Conservation (phyloP, 1,284 basidiomycete genomes). For the Leccinum insigne region DNA sequence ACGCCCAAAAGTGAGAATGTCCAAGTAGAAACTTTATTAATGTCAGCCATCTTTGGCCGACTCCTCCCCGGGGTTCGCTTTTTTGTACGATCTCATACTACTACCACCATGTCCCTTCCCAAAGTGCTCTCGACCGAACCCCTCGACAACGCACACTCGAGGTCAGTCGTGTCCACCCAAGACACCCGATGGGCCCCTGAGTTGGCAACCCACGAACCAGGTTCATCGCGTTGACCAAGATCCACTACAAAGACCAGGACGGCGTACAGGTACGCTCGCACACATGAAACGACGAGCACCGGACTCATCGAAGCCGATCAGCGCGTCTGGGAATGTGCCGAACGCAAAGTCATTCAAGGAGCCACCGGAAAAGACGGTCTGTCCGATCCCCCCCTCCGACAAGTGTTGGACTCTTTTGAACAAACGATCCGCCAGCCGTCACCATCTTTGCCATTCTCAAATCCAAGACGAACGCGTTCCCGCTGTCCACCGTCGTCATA, state of each 20-base stretch:
- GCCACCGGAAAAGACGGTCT: conserved; percentile 22
- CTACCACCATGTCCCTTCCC: conserved; percentile 20
- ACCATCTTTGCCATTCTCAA: too few relatives aligned
- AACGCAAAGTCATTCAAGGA: conserved; percentile 77
- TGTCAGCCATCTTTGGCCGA: conserved; percentile 12
- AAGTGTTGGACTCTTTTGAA: too few relatives aligned
- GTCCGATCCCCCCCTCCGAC: too few relatives aligned
- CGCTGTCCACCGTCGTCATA: too few relatives aligned
- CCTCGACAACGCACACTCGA: conserved; percentile 59
- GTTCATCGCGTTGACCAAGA: conserved; percentile 75
- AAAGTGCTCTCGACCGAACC: conserved; percentile 47
- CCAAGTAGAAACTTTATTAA: background rate
- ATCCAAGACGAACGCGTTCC: too few relatives aligned
- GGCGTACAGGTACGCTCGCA: conserved; percentile 59
- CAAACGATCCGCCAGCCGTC: too few relatives aligned
- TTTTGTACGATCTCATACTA: background rate
- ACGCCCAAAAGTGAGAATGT: conserved; percentile 6
- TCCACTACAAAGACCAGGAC: conserved; percentile 72
- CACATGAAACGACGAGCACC: background rate
- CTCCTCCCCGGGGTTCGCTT: background rate
- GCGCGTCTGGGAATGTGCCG: conserved; percentile 86
- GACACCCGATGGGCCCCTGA: background rate
- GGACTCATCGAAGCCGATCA: conserved; percentile 30
- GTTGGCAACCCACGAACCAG: conserved; percentile 35
- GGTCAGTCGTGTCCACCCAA: conserved; percentile 37